Conservation (phyloP, 2,329 filamentous ascomycete genomes). For the Penicillium sp. region DNA sequence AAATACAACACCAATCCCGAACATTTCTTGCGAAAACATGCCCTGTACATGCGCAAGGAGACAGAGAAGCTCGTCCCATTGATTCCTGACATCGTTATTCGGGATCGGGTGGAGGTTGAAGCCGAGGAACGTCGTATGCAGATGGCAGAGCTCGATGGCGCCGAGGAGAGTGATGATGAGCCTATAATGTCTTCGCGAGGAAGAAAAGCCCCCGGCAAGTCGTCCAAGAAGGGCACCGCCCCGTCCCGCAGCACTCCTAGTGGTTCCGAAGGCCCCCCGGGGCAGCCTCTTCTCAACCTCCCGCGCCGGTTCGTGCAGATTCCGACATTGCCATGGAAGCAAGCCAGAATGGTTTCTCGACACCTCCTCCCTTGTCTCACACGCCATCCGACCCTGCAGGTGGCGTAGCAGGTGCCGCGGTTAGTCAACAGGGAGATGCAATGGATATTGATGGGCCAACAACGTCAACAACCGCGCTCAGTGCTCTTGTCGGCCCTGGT, state of each 20-base stretch:
- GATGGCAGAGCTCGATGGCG: slow-evolving; percentile 72
- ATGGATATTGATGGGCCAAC: slow-evolving; percentile 76
- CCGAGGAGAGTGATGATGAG: slow-evolving; percentile 91
- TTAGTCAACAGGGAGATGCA: slow-evolving; percentile 73
- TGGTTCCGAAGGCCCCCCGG: slow-evolving; percentile 72
- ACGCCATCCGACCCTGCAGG: slow-evolving; percentile 72
- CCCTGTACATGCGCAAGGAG: slow-evolving; percentile 93
- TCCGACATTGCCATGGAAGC: slow-evolving; percentile 71
- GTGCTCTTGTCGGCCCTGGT: slow-evolving; percentile 66
- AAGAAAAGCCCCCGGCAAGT: slow-evolving; percentile 74
- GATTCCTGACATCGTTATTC: slow-evolving; percentile 86
- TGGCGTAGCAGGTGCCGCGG: slow-evolving; percentile 52
- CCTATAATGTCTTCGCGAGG: slow-evolving; percentile 97
- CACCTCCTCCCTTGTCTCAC: slow-evolving; percentile 69
- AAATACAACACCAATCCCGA: slow-evolving; percentile 89
- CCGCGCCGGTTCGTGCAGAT: slow-evolving; percentile 54
- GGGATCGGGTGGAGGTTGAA: slow-evolving; percentile 90
- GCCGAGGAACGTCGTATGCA: slow-evolving; percentile 76
- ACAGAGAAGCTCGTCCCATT: slow-evolving; percentile 93
- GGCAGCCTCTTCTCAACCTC: slow-evolving; percentile 45
- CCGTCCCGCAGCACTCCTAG: slow-evolving; percentile 68
- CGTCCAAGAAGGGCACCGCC: slow-evolving; percentile 58
- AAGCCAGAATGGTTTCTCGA: slow-evolving; percentile 76
- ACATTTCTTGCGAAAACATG: slow-evolving; percentile 85
- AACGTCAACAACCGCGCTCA: slow-evolving; percentile 63